Base-by-base conservation (phyloP, 164 flowering plant genomes). In the Annona cherimola region DNA sequence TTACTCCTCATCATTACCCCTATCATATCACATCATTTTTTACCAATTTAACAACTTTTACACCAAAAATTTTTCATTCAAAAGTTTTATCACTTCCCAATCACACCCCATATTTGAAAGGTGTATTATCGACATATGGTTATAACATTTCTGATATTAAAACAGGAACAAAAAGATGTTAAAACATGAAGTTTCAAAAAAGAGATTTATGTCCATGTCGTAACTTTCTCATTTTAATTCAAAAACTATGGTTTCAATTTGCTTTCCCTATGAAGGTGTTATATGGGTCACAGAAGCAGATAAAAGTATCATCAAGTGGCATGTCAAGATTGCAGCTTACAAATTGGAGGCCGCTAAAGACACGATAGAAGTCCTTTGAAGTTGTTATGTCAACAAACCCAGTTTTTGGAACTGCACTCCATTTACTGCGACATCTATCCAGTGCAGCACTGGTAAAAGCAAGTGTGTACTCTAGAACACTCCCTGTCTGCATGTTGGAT, bases 321-420 rank as follows among this genome's bases (percentile, higher is more conserved):
- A 3, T 50, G 57, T 50, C 57, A 50, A 55, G 63, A 26, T 66
- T 41, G 39, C 39, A 70, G 57, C 84, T 89, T 90, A 95, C 99
- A 73, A 93, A 86, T 82, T 95, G 99, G 66, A 95, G 97, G 81
- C 99, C 99, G 78, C 98, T 90, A 60, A 81, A 93, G 78, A 93
- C 86, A 20, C 99, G 95, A 74, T 94, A 91, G 84, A 91, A 92
- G 78, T 95, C 99, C 81, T 89, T 91, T 65, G 99, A 85, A 75
- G 94, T 93, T 73, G 99, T 93, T 64, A 95, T 95, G 84, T 95
- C 99, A 70, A 95, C 81, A 72, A 95, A 95, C 42, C 99, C 99
- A 43, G 99, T 93, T 81, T 90, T 93, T 5, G 99, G 98, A 80
- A 86, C 81, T 65, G 88, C 90, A 84, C 87, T 91, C 99, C 99